Evolutionary conservation across 441 rosid species (phyloP).

Genomic region (Flueggea neowawraea): DNA sequence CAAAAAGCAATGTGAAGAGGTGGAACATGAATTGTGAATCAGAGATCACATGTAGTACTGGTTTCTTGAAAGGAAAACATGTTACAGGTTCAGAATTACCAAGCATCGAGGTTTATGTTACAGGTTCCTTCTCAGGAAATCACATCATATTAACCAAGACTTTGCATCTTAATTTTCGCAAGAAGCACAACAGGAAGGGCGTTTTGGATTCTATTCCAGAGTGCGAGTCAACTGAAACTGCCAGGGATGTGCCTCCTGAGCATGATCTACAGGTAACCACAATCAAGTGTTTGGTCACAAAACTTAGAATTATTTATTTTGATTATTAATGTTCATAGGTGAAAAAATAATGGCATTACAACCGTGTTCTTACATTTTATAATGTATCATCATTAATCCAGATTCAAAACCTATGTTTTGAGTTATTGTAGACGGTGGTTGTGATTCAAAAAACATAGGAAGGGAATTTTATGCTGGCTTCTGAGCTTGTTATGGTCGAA

Average conservation of each 20-base stretch:
- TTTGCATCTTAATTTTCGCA: slow-evolving; percentile 55
- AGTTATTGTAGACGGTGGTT: not conserved
- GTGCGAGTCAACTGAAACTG: slow-evolving; percentile 49
- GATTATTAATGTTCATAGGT: too few species aligned
- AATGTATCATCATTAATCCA: too few species aligned
- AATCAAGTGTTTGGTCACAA: not conserved
- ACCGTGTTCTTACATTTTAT: too few species aligned
- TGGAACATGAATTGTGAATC: slow-evolving; percentile 81
- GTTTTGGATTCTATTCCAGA: slow-evolving; percentile 74
- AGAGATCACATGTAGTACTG: slow-evolving; percentile 30
- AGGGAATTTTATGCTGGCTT: slow-evolving; percentile 5
- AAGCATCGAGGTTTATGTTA: slow-evolving; percentile 71
- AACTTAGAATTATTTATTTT: not conserved
- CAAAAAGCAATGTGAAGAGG: slow-evolving; percentile 33
- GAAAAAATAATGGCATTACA: too few species aligned
- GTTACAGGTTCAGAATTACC: slow-evolving; percentile 39
- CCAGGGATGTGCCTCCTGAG: slow-evolving; percentile 27
- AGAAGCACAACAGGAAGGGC: slow-evolving; percentile 59
- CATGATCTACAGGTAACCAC: slow-evolving; percentile 53
- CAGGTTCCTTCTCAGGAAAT: slow-evolving; percentile 69
- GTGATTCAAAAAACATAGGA: slow-evolving; percentile 2
- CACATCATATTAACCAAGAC: slow-evolving; percentile 82
- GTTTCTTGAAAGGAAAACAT: slow-evolving; percentile 63
- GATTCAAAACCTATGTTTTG: not conserved
- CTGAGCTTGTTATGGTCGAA: slow-evolving; percentile 7